Conservation (phyloP, 1,284 basidiomycete genomes). For the Fomes fomentarius region DNA sequence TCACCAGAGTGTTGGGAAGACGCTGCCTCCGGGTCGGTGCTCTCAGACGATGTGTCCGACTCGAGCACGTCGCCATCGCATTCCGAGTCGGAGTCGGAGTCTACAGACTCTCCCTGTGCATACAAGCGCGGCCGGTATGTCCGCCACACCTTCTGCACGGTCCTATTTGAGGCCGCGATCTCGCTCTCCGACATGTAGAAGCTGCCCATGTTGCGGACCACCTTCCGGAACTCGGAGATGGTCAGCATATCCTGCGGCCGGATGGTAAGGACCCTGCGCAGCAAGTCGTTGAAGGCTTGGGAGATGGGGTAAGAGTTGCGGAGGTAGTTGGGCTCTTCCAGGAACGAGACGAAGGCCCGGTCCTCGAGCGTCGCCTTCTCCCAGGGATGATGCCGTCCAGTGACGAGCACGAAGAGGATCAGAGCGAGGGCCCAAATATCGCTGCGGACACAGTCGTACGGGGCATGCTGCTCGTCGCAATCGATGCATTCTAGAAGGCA, state of each 20-base stretch:
- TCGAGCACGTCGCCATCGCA: slow-evolving; percentile 10
- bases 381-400: slow-evolving; percentile 90
- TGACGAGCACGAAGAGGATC: slow-evolving; percentile 70
- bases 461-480: slow-evolving; percentile 8
- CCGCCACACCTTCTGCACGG: slow-evolving; percentile 11
- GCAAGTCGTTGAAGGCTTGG: slow-evolving; percentile 52
- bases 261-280: slow-evolving; percentile 60
- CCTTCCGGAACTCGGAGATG: slow-evolving; percentile 58
- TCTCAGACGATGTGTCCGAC: slow-evolving; percentile 13
- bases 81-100: slow-evolving; percentile 10
- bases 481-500: slow-evolving; percentile 26
- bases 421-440: slow-evolving; percentile 86
- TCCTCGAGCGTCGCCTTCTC: slow-evolving; percentile 77
- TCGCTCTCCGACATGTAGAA: slow-evolving; percentile 34
- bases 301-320: slow-evolving; percentile 77
- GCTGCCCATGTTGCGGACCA: slow-evolving; percentile 27
- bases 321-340: slow-evolving; percentile 62
- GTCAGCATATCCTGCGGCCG: slow-evolving; percentile 55
- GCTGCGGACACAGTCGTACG: slow-evolving; percentile 74
- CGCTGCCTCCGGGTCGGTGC: background rate
- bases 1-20: no score
- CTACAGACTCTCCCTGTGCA: background rate
- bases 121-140: slow-evolving; percentile 5
- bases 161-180: slow-evolving; percentile 3
- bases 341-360: slow-evolving; percentile 56